Evolutionary conservation across 1,139 yeast genomes (phyloP).

Genomic region (Petasospora rhodanensis): DNA sequence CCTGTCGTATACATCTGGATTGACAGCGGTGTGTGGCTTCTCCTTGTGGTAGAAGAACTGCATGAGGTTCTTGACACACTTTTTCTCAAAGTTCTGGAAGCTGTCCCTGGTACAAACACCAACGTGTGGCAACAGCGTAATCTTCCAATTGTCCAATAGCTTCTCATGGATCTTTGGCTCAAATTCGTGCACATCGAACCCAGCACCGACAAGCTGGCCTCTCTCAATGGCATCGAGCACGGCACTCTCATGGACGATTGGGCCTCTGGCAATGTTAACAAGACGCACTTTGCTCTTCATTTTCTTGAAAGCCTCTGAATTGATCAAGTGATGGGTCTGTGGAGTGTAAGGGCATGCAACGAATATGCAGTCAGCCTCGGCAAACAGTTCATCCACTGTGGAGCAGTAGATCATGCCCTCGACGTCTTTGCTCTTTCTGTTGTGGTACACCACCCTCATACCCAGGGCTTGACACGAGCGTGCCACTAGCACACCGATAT

Average conservation of each 20-base stretch:
- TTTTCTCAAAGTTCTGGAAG: slow-evolving; percentile 30
- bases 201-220: slow-evolving; percentile 37
- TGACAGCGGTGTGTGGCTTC: slow-evolving; percentile 28
- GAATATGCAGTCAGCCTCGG: slow-evolving; percentile 32
- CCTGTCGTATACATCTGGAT: slow-evolving; percentile 13
- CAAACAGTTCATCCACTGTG: slow-evolving; percentile 30
- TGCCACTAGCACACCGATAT: slow-evolving; percentile 35
- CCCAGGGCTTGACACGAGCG: slow-evolving; percentile 32
- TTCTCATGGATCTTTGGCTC: slow-evolving; percentile 34
- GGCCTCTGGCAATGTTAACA: slow-evolving; percentile 38
- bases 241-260: slow-evolving; percentile 35
- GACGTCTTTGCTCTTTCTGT: slow-evolving; percentile 27
- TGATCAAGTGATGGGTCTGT: slow-evolving; percentile 29
- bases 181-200: slow-evolving; percentile 39
- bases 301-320: slow-evolving; percentile 28
- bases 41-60: slow-evolving; percentile 31
- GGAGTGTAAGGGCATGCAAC: slow-evolving; percentile 34
- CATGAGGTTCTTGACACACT: slow-evolving; percentile 32
- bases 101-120: slow-evolving; percentile 36
- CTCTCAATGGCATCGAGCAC: slow-evolving; percentile 34
- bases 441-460: slow-evolving; percentile 34
- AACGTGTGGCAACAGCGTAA: slow-evolving; percentile 34
- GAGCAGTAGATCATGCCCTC: slow-evolving; percentile 26
- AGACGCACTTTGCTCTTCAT: slow-evolving; percentile 34
- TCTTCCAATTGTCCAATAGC: slow-evolving; percentile 30